A percentile compares a stretch with the other conserved stretches of the same genome.
phyloP scores from a whole-genome alignment of 305 asterid species.

The Fraxinus ornus region DNA sequence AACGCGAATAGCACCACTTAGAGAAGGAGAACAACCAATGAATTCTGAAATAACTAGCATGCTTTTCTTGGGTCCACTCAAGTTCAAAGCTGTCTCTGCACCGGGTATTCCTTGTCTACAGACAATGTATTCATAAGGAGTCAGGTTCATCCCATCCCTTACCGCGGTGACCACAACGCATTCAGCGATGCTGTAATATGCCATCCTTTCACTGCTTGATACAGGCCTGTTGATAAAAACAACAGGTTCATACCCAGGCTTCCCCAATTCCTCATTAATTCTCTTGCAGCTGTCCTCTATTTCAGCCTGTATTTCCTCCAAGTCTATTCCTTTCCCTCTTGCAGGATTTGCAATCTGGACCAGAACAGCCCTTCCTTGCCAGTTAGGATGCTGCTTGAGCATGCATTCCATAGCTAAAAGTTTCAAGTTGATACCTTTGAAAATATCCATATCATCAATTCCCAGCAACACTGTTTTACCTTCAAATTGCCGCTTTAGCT shows the following conservation, averaged over 20 bases:
- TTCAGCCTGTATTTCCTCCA: conserved; percentile 43
- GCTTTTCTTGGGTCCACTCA: conserved; percentile 44
- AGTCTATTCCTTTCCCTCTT: conserved; percentile 46
- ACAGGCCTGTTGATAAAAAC: conserved; percentile 37
- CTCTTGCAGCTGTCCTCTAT: conserved; percentile 43
- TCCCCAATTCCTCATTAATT: conserved; percentile 42
- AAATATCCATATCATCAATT: conserved; percentile 58
- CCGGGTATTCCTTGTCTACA: conserved; percentile 49
- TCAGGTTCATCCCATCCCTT: conserved; percentile 59
- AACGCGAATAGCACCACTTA: conserved; percentile 53
- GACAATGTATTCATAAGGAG: conserved; percentile 55
- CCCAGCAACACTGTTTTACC: conserved; percentile 55
- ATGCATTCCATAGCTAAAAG: conserved; percentile 53
- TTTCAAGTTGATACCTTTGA: conserved; percentile 57
- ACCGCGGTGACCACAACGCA: conserved; percentile 59
- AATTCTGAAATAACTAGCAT: conserved; percentile 57
- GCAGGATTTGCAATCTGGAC: conserved; percentile 51
- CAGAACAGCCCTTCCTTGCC: conserved; percentile 56
- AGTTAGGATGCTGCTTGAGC: conserved; percentile 48
- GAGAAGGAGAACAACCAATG: conserved; percentile 56
- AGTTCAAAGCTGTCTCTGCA: conserved; percentile 28
- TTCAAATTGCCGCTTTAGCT: conserved; percentile 45
- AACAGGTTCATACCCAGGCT: conserved; percentile 50
- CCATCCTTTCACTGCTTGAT: conserved; percentile 42
- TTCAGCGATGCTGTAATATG: conserved; percentile 51